Base-by-base conservation (phyloP, 2,329 filamentous ascomycete genomes). In the Penicillium sp. region DNA sequence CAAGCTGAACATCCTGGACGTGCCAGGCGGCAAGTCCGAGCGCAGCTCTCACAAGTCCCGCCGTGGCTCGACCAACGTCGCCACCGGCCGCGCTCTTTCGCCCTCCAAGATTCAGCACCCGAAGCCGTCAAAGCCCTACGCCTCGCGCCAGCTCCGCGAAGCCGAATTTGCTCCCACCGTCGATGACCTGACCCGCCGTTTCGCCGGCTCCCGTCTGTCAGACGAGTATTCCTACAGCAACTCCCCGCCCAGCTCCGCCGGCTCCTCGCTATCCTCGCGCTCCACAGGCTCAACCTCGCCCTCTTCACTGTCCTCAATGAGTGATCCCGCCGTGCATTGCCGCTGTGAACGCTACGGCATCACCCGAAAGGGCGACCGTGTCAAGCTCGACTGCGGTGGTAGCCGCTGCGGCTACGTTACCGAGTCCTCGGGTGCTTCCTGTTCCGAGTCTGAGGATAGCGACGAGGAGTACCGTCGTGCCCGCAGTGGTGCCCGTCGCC, bases 311-410 rank as follows among this genome's bases (percentile, higher is more conserved):
- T 90, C 88, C 46, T 88, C 88, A 67, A 85, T 84, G 76, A 86
- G 82, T 60, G 80, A 85, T 64, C 78, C 76, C 55, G 77, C 76
- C 53, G 70, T 72, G 46, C 82, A 81, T 71, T 97, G 94, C 84
- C 91, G 87, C 60, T 97, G 92, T 78, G 90, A 96, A 75, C 89
- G 92, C 77, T 96, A 94, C 79, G 92, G 92, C 65, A 95, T 97
- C 79, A 96, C 92, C 60, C 89, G 91, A 76, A 86, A 87, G 73
- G 91, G 92, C 69, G 88, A 95, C 74, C 87, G 92, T 67, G 88
- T 97, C 82, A 94, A 92, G 83, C 85, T 96, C 73, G 92, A 96
- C 83, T 97, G 92, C 69, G 91, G 91, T 64, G 92, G 92, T 63
- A 80, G 85, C 56, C 87, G 90, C 71, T 96, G 92, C 76, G 89